These are phyloP conservation scores for Cladorrhinum sp. DNA, from an alignment of 2,329 filamentous ascomycete genomes.

Conservation along the genomic window DNA sequence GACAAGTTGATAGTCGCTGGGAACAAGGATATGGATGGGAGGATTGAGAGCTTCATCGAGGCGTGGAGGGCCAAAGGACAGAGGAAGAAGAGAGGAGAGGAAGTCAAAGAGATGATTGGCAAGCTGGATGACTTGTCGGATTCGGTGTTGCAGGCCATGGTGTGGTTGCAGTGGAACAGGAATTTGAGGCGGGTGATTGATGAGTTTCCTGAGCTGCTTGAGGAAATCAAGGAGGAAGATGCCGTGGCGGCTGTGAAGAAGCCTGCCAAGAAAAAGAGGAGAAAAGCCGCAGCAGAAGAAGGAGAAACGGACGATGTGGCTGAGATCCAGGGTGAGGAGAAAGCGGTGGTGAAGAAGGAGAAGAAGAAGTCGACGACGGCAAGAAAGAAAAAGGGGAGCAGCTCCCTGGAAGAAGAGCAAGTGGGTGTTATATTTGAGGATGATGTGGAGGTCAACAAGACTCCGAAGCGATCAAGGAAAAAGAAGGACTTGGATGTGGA, in stretches of 20 bases:
- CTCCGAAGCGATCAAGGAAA: neutral
- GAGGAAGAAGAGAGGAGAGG: slow-evolving; percentile 16
- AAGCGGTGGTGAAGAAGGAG: neutral
- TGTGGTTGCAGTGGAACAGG: slow-evolving; percentile 73
- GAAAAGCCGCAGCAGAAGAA: neutral
- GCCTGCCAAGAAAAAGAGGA: neutral
- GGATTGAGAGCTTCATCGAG: slow-evolving; percentile 35
- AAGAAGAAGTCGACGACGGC: neutral
- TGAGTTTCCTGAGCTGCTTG: slow-evolving; percentile 15
- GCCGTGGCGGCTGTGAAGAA: neutral
- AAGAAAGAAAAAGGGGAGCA: neutral
- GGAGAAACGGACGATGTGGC: neutral
- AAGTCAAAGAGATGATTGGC: slow-evolving; percentile 28
- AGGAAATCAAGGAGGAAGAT: neutral
- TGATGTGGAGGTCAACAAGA: no score
- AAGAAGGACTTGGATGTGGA: neutral
- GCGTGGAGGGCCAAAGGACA: slow-evolving; percentile 29
- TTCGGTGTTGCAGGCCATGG: slow-evolving; percentile 71
- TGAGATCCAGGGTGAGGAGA: neutral
- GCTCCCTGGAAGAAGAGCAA: neutral
- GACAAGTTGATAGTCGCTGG: slow-evolving; percentile 29
- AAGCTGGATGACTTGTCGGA: slow-evolving; percentile 83
- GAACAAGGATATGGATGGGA: slow-evolving; percentile 34
- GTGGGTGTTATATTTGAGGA: no score
- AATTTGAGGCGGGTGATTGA: slow-evolving; percentile 38